Base-by-base conservation (phyloP, 2,329 filamentous ascomycete species). In the Penicillium sp. region DNA sequence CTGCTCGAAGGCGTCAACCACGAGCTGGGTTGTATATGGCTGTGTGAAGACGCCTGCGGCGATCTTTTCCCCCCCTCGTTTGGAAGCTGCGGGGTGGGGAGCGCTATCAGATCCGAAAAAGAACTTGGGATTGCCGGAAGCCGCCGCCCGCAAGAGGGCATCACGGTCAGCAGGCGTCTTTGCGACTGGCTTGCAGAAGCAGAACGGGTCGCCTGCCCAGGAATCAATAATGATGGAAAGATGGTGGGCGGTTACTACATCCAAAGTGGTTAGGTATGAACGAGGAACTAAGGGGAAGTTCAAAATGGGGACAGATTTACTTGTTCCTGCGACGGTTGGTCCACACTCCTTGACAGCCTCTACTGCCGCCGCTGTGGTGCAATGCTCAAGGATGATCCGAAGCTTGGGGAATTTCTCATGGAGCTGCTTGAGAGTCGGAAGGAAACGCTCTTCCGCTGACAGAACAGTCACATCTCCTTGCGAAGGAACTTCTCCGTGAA, bases 361-460 rank as follows among this genome's bases (percentile, higher is more conserved):
- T 5, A 97, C 83, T 0, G 93, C 93, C 0, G 90, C 91, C 1
- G 88, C 88, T 1, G 92, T 96, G 11, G 92, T 93, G 82, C 92
- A 96, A 80, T 97, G 93, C 81, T 97, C 91, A 51, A 95, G 77
- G 47, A 91, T 76, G 47, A 79, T 79, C 17, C 76, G 75, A 46
- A 80, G 71, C 56, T 76, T 77, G 23, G 94, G 93, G 76, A 96
- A 97, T 29, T 83, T 83, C 23, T 84, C 78, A 71, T 96, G 91
- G 2, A 98, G 85, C 19, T 85, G 84, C 66, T 86, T 82, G 38
- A 97, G 83, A 0, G 90, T 94, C 0, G 93, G 93, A 8, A 98
- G 82, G 79, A 98, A 98, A 2, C 82, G 83, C 64, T 88, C 85
- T 76, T 93, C 91, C 21, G 89, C 90, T 69, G 90, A 91, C 66